These are phyloP conservation scores for Torrubiella hemipterigena DNA, from an alignment of 2,329 filamentous ascomycete species.

Conservation along the genomic window DNA sequence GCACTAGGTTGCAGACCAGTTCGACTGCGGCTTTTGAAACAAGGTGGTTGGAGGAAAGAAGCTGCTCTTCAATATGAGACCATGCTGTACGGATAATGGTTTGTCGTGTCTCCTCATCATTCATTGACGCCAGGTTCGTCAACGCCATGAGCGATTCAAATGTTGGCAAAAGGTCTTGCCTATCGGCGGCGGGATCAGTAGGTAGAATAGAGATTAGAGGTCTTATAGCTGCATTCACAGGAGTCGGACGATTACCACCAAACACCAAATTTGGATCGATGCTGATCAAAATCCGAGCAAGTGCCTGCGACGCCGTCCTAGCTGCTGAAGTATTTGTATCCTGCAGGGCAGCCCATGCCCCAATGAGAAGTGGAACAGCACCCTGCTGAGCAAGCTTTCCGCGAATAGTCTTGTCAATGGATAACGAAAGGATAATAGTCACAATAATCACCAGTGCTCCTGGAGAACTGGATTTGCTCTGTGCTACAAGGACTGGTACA, in stretches of 20 bases:
- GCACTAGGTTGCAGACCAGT: conserved; percentile 81
- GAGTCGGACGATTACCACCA: conserved; percentile 58
- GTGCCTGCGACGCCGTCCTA: conserved; percentile 61
- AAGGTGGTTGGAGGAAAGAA: conserved; percentile 63
- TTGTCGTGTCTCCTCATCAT: conserved; percentile 51
- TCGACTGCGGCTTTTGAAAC: conserved; percentile 79
- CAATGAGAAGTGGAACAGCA: conserved; percentile 73
- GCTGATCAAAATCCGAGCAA: conserved; percentile 77
- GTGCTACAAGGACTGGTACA: conserved; percentile 64
- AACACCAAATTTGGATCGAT: conserved; percentile 80
- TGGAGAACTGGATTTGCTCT: conserved; percentile 60
- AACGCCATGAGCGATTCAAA: conserved; percentile 88
- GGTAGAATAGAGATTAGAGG: conserved; percentile 66
- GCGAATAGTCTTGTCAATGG: conserved; percentile 60
- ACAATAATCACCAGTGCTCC: conserved; percentile 62
- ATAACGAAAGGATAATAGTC: conserved; percentile 66
- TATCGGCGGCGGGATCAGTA: conserved; percentile 48
- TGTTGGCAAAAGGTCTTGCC: conserved; percentile 69
- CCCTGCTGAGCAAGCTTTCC: conserved; percentile 84
- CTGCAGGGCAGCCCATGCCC: conserved; percentile 51
- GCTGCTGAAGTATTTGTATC: conserved; percentile 33
- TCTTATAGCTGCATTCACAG: conserved; percentile 69
- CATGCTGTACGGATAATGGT: conserved; percentile 65
- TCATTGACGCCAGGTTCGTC: conserved; percentile 81
- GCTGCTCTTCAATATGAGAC: conserved; percentile 67